A percentile compares a stretch with the other conserved stretches of the same genome.
Evolutionary conservation across 2,329 filamentous ascomycete genomes (phyloP).

Genomic region (Albifimbria verrucaria): DNA sequence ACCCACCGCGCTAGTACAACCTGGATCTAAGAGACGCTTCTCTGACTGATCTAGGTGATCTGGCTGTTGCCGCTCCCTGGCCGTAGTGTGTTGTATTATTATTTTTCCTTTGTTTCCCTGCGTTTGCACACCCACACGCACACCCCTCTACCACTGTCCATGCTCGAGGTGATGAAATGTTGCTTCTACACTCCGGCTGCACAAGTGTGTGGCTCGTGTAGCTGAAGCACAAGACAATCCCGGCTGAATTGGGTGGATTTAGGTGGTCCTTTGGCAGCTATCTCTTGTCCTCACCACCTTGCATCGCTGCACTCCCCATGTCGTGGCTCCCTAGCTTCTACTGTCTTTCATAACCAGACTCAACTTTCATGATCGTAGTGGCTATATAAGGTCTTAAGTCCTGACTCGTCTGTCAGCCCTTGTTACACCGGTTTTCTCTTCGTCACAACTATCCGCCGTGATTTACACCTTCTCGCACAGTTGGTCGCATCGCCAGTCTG

Average conservation of each 20-base stretch:
- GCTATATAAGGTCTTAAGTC: not conserved
- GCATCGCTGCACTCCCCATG: not conserved
- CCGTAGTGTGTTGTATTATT: too few species aligned
- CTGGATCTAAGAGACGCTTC: not conserved
- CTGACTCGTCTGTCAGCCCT: not conserved
- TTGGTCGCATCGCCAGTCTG: not conserved
- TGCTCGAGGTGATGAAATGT: not conserved
- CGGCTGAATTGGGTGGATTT: slow-evolving; percentile 1
- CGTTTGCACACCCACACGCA: not conserved
- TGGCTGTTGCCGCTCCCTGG: not conserved
- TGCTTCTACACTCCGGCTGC: not conserved
- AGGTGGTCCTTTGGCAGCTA: not conserved
- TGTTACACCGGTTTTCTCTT: not conserved
- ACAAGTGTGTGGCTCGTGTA: not conserved
- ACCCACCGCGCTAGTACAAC: not conserved
- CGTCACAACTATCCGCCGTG: not conserved
- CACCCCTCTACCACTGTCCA: not conserved
- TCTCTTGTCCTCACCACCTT: not conserved
- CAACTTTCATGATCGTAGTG: too few species aligned
- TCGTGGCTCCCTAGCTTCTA: not conserved
- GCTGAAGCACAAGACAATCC: not conserved
- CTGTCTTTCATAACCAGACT: not conserved
- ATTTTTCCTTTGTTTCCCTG: not conserved
- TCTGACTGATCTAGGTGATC: not conserved
- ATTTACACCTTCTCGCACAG: not conserved